Evolutionary conservation across 306 rosid species (phyloP), one percentile per base, ranked within the genome.

Genomic region (Gleditsia sinensis): DNA sequence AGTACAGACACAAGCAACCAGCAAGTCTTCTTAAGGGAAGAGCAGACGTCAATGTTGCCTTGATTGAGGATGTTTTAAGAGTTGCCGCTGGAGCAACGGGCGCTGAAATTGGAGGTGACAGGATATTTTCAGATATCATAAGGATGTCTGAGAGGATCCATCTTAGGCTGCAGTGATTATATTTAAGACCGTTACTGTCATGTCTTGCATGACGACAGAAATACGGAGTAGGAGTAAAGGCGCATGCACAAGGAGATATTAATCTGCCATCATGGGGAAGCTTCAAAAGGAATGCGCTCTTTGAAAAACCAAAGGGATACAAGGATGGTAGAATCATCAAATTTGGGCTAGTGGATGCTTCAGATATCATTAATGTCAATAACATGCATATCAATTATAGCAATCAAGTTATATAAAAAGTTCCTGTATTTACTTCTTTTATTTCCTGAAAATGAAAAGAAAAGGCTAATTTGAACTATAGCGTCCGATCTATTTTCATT

Each of bases 71-170:
- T 71, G 65, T 93, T 67, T 51, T 86, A 36, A 34, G 82, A 69
- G 87, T 93, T 61, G 96, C 91, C 46, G 83, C 90, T 13, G 96
- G 98, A 63, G 86, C 90, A 19, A 73, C 63, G 0, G 89, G 91
- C 17, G 66, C 24, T 67, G 83, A 84, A 60, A 81, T 91, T 34
- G 92, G 96, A 43, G 92, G 96, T 17, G 96, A 93, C 72, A 81
- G 53, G 72, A 89, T 93, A 72, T 78, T 81, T 83, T 93, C 93
- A 0, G 87, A 93, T 67, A 86, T 90, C 72, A 42, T 80, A 45
- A 77, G 69, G 69, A 82, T 83, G 50, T 83, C 95, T 7, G 74
- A 87, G 75, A 86, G 81, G 69, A 84, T 89, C 66, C 67, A 86
- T 57, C 83, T 93, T 56, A 72, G 53, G 76, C 73, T 90, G 48